Evolutionary conservation across 352 stramenopile genomes (phyloP), one percentile per base, ranked within the genome.

Genomic region (Pythium sp.): DNA sequence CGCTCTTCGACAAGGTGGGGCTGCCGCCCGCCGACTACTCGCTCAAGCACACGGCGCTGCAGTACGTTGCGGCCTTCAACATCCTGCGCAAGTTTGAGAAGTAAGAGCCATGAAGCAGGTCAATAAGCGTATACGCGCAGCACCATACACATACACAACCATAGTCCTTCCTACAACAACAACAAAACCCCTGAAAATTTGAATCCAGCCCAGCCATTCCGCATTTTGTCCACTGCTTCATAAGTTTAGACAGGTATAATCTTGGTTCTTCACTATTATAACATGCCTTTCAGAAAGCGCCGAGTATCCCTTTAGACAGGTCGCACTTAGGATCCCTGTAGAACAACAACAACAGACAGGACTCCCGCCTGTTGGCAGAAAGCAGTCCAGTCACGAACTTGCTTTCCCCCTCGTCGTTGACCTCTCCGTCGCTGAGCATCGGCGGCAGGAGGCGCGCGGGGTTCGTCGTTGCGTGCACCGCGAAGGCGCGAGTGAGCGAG

Each of bases 31-130:
- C 64, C 60, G 84, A 94, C 72, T 95, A 95, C 71, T 92, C 79
- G 36, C 87, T 94, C 72, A 95, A 95, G 69, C 87, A 95, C 75
- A 95, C 87, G 65, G 87, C 84, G 41, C 78, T 95, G 69, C 87
- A 95, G 74, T 95, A 95, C 68, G 87, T 95, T 41, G 87, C 86
- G 15, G 87, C 86, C 4, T 95, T 92, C 67, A 94, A 95, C 70
- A 90, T 95, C 58, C 69, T 95, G 34, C 84, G 87, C 65, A 91
- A 89, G 73, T 92, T 91, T 51, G 80, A 91, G 56, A 92, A 91
- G 64, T 91, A 85, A 51, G 5, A 22, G 6, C 5, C 6, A 51
- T 12, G 43, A 22, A 24, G 43, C 22, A 20, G 20, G 41, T 15
- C 15, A n/a, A 49, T 49, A 51, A 22, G 43, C 43, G 18, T 12